A percentile compares a stretch with the other conserved stretches of the same genome.
Evolutionary conservation across 495 filamentous ascomycete species (phyloP).

Genomic region (Aspergillus avenaceus): DNA sequence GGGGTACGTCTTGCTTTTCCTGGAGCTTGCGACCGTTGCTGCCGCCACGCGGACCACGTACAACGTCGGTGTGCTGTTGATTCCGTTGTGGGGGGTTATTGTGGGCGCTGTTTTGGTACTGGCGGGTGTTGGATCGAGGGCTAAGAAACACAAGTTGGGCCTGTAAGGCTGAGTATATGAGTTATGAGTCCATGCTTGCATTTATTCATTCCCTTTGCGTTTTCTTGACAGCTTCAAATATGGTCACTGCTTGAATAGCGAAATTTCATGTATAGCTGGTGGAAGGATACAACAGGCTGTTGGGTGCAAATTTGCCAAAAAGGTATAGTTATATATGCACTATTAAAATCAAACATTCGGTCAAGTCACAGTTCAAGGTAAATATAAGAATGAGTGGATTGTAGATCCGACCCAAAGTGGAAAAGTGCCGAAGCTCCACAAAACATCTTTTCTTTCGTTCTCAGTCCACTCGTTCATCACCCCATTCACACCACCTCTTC

Average conservation of each 20-base stretch:
- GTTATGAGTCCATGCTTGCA: background rate
- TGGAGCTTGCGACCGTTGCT: slow-evolving; percentile 68
- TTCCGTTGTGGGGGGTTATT: slow-evolving; percentile 70
- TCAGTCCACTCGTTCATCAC: background rate
- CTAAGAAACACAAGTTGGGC: slow-evolving; percentile 81
- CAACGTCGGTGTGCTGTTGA: slow-evolving; percentile 53
- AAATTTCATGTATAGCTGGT: too few relatives aligned
- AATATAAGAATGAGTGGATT: background rate
- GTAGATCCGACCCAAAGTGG: slow-evolving; percentile 4
- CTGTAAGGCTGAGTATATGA: slow-evolving; percentile 27
- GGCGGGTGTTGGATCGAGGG: slow-evolving; percentile 66
- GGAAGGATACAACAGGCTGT: too few relatives aligned
- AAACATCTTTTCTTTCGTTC: background rate
- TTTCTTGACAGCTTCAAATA: too few relatives aligned
- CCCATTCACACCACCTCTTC: background rate
- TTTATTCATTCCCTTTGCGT: too few relatives aligned
- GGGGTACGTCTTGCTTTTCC: slow-evolving; percentile 70
- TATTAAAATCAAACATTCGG: too few relatives aligned
- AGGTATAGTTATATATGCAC: too few relatives aligned
- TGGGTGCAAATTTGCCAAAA: too few relatives aligned
- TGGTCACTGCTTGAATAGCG: background rate
- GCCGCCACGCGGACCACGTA: slow-evolving; percentile 75
- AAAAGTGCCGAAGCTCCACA: slow-evolving; percentile 3
- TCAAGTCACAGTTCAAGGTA: background rate
- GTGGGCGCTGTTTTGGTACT: slow-evolving; percentile 58